phyloP scores from a whole-genome alignment of 2,329 filamentous ascomycete genomes.

The Dactylellina leptospora region DNA sequence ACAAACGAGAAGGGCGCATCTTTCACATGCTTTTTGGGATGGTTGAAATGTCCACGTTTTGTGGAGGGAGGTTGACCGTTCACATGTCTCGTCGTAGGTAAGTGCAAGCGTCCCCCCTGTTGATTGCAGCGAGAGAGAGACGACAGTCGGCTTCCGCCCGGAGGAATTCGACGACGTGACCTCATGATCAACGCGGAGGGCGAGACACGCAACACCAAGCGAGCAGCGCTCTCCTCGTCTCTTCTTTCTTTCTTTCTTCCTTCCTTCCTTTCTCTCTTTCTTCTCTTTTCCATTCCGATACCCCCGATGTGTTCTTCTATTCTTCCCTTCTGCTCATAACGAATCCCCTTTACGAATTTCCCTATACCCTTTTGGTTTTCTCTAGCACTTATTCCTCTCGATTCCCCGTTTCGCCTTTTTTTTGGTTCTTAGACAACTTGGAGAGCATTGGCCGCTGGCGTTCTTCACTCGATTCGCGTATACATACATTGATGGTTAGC shows the following conservation, averaged over 20 bases:
- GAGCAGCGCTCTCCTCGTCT: neutral
- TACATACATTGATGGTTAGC: neutral
- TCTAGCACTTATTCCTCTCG: neutral
- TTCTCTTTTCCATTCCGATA: neutral
- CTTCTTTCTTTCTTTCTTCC: constrained; percentile 1
- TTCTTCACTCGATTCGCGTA: constrained; percentile 28
- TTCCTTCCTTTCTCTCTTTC: neutral
- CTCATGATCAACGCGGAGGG: constrained; percentile 52
- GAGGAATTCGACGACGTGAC: constrained; percentile 17
- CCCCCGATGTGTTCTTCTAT: neutral
- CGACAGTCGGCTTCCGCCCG: constrained; percentile 7
- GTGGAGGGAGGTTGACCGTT: neutral
- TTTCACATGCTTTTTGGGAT: constrained; percentile 46
- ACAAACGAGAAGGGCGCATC: constrained; percentile 20
- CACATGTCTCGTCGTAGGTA: constrained; percentile 44
- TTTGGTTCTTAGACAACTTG: constrained; percentile 22
- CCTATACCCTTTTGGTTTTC: constrained; percentile 10
- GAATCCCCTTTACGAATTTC: constrained; percentile 23
- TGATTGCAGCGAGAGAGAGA: constrained; percentile 12
- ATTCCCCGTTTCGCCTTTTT: neutral
- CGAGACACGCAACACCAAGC: constrained; percentile 11
- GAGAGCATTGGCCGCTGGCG: constrained; percentile 28
- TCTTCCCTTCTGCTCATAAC: neutral
- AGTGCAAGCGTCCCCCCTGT: constrained; percentile 32
- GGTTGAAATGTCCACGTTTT: constrained; percentile 23